Base-by-base conservation (phyloP, 345 rosid species). In the Salix viminalis region DNA sequence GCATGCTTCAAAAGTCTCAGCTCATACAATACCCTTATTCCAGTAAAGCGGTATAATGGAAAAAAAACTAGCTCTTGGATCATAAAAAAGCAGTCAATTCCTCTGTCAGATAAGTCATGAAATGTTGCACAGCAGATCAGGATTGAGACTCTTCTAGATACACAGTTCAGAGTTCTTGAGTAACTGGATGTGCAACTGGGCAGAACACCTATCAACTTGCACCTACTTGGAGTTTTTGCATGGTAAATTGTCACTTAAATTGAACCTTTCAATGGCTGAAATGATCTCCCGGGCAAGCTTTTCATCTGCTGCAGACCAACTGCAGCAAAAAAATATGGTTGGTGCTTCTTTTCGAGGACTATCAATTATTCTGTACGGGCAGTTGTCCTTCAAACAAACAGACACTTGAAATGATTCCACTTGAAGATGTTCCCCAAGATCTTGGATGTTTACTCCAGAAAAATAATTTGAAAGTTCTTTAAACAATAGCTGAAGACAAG, bases 201-300 rank as follows among this genome's bases (percentile, higher is more conserved):
- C 46, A 67, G 70, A 3, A 7, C 9, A 67, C 11, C 13, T 19
- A 18, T 67, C 48, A 67, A 13, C 14, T 14, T 14, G 18, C 14
- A 14, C 50, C 14, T 46, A 13, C 30, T 13, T 65, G 14, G 67
- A 24, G 14, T 14, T 46, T 46, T 15, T 65, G 18, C 36, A 46
- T 70, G 30, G 23, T 42, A 32, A 70, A 48, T 28, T 30, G 37
- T 21, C 18, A 46, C 15, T 58, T 39, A 13, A 44, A 58, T 7
- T 54, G 24, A 26, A 37, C 16, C 67, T 65, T 82, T 88, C 68
- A 80, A 87, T 79, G 32, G 78, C 18, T 11, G 89, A 84, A 69
- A 95, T 86, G 58, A 92, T 84, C 81, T 84, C 84, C 98, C 93
- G 81, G 1, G 91, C 98, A 78, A 92, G 88, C 75, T 89, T 86